phyloP scores from a whole-genome alignment of 768 basidiomycete species.

The Nidularia pulvinata region DNA sequence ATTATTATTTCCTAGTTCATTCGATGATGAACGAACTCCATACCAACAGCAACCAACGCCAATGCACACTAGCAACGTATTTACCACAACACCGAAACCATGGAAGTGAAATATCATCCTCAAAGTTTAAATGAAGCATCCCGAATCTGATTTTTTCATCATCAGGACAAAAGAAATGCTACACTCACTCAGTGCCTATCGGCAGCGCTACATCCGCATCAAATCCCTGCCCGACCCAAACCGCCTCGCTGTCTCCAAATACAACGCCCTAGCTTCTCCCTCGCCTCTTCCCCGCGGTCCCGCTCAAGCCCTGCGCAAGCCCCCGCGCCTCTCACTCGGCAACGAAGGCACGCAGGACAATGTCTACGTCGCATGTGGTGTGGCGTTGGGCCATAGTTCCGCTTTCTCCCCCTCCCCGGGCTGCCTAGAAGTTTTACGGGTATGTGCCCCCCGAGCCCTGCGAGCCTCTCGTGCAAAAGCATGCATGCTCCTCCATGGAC shows the following conservation, averaged over 20 bases:
- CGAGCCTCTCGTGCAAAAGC: conserved; percentile 55
- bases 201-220: conserved; percentile 74
- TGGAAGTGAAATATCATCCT: too few species aligned
- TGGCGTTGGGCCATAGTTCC: too few species aligned
- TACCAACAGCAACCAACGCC: too few species aligned
- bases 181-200: conserved; percentile 58
- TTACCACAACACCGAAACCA: too few species aligned
- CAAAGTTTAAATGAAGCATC: too few species aligned
- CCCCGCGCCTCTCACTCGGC: conserved; percentile 49
- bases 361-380: conserved; percentile 69
- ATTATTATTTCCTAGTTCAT: too few species aligned
- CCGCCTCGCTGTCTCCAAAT: conserved; percentile 51
- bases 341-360: conserved; percentile 60
- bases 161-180: too few species aligned
- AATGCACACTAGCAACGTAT: too few species aligned
- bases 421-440: conserved; percentile 19
- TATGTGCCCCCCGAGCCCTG: conserved; percentile 23
- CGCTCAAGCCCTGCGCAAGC: conserved; percentile 42
- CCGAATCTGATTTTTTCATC: too few species aligned
- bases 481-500: conserved; percentile 77
- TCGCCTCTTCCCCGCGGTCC: too few species aligned
- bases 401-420: conserved; percentile 8
- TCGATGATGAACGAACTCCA: too few species aligned
- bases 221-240: conserved; percentile 58
- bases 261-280: conserved; percentile 51